Evolutionary conservation across 305 asterid species (phyloP).

Genomic region (Vinca major): DNA sequence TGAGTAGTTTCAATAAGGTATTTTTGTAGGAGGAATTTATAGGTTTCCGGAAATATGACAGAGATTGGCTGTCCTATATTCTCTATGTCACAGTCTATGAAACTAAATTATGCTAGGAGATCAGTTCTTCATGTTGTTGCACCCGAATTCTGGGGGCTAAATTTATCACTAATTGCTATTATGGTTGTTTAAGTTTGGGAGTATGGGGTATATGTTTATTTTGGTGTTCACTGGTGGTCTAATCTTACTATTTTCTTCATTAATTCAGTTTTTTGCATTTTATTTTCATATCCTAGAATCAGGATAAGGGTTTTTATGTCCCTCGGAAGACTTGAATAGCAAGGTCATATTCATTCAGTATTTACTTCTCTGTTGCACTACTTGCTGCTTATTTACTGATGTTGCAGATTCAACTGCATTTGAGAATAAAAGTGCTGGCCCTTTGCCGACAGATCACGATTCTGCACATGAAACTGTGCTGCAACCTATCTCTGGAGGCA

Average conservation of each 20-base stretch:
- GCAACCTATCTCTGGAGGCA: conserved; percentile 11
- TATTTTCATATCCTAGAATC: neutral
- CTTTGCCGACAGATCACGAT: conserved; percentile 21
- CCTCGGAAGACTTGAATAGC: neutral
- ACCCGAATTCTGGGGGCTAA: neutral
- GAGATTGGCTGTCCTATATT: neutral
- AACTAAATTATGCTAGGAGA: too few relatives aligned
- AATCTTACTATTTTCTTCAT: neutral
- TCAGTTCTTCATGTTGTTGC: neutral
- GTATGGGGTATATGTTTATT: neutral
- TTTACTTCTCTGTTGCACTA: neutral
- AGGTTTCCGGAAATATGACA: neutral
- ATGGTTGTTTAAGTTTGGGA: neutral
- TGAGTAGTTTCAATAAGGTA: neutral
- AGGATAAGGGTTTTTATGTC: neutral
- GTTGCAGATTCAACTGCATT: conserved; percentile 16
- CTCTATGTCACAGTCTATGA: neutral
- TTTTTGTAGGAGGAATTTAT: neutral
- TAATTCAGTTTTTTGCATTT: neutral
- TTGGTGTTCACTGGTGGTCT: neutral
- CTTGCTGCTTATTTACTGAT: conserved; percentile 9
- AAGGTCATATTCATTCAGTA: neutral
- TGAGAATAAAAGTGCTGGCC: conserved; percentile 19
- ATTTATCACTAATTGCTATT: neutral
- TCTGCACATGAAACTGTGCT: conserved; percentile 7